Base-by-base conservation (phyloP, 2,329 filamentous ascomycete species). In the Colletotrichum karsti region DNA sequence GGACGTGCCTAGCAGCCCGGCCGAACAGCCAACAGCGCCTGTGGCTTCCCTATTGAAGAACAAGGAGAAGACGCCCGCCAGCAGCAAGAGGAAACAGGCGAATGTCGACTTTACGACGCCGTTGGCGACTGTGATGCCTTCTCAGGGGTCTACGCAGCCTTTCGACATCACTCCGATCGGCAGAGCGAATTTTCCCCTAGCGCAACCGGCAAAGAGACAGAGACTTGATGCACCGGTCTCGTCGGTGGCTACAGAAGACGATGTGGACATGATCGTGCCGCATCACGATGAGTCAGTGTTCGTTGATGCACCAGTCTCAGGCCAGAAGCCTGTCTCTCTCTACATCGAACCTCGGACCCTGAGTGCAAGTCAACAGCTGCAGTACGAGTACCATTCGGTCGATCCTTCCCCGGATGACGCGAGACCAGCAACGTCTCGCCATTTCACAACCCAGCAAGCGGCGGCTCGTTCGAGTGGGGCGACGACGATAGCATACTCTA, bases 1-100 rank as follows among this genome's bases (percentile, higher is more conserved):
- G 80, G 83, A 84, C 39, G 78, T 86, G 4, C 83, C 83, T 0
- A 82, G 79, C 69, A 85, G 83, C 48, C 79, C 82, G 4, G 41
- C 18, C 8, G 41, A 6, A 30, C 26, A 41, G 12, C 6, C 78
- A 78, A 26, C 69, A 65, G 67, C 44, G 62, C 26, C 63, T 55
- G 3, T 30, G 24, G 48, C 42, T 41, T 37, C 59, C 68, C 8
- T 53, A 37, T n/a, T 51, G 7, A 12, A 28, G 26, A 26, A n/a
- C 18, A 54, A 39, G 20, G 55, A 22, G 15, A 54, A 39, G 20
- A 60, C 56, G 8, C 33, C 67, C 15, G 50, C 35, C 33, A 55
- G 51, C 18, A 65, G 26, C 15, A 71, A 69, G 39, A 61, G 66
- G 13, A 69, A 69, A 37, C 62, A 50, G 15, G 50, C 7, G 12